phyloP scores from a whole-genome alignment of 1,284 basidiomycete genomes.

The Wolfiporia cocos region DNA sequence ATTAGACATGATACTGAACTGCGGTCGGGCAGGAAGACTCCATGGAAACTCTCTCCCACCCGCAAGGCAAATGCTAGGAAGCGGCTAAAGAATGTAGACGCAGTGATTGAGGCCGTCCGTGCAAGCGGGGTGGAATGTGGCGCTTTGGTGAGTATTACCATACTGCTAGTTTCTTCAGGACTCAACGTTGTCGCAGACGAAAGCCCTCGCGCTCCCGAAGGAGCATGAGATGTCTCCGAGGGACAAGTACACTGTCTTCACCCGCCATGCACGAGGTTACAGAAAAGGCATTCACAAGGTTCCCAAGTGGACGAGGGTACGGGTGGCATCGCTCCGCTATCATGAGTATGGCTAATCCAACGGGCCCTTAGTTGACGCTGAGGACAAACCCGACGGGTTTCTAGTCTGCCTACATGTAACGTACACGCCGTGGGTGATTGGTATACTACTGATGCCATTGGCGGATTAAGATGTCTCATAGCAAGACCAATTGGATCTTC shows the following conservation, averaged over 20 bases:
- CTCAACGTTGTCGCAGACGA: slow-evolving; percentile 34
- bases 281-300: slow-evolving; percentile 96
- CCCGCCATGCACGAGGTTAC: slow-evolving; percentile 66
- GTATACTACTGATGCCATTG: too few species aligned
- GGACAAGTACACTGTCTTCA: slow-evolving; percentile 97
- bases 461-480: too few species aligned
- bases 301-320: slow-evolving; percentile 88
- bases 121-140: slow-evolving; percentile 75
- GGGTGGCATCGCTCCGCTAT: too few species aligned
- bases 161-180: background rate
- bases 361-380: slow-evolving; percentile 70
- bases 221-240: slow-evolving; percentile 82
- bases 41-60: slow-evolving; percentile 87
- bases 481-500: slow-evolving; percentile 67
- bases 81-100: slow-evolving; percentile 88
- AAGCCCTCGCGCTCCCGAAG: slow-evolving; percentile 76
- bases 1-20: too few species aligned
- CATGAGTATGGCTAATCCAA: too few species aligned
- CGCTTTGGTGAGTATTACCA: slow-evolving; percentile 56
- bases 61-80: slow-evolving; percentile 89
- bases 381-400: slow-evolving; percentile 88
- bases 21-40: slow-evolving; percentile 73
- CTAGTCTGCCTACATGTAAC: too few species aligned
- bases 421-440: too few species aligned
- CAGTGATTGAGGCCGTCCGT: slow-evolving; percentile 85